Base-by-base conservation (phyloP, 306 rosid genomes). In the Prunus dulcis region DNA sequence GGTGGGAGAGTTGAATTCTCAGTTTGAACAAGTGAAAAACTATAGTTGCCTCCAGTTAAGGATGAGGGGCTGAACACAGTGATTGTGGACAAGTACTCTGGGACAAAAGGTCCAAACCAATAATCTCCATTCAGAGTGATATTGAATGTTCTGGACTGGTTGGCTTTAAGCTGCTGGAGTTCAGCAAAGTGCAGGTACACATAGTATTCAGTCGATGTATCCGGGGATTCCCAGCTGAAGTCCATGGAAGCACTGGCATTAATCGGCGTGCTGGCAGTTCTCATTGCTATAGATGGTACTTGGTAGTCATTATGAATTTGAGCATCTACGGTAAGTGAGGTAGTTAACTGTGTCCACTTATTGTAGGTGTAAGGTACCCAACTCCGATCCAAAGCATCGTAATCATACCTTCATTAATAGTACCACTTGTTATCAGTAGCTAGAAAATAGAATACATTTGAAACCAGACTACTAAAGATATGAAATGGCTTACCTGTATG, bases 101-200 rank as follows among this genome's bases (percentile, higher is more conserved):
- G 89, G 2, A 58, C 58, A 4, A 82, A 6, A 73, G 84, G 57
- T 25, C 75, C 69, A 64, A 9, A 8, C 82, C 64, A 81, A 10
- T 6, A 14, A 0, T 80, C 49, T 5, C 79, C 88, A 78, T 88
- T 86, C 47, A 82, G 3, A 34, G 67, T 75, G 69, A 88, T 66
- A 67, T 73, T 81, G 57, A 90, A 90, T 62, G 73, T 83, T 74
- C 89, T 83, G 10, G 25, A n/a, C 32, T 88, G 75, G 9, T 79
- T 81, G 15, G 63, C 41, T 74, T 63, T 2, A 30, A 86, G 84
- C 18, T 17, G 1, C 72, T 71, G 55, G 9, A 81, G 64, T 84
- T 90, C 96, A 52, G 89, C 83, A 53, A 90, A 86, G 83, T 88
- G 89, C 83, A 86, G n/a, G 50, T 86, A 86, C 15, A 83, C 63